phyloP scores from a whole-genome alignment of 2,329 filamentous ascomycete species.

The Graphiopsis chlorocephala region DNA sequence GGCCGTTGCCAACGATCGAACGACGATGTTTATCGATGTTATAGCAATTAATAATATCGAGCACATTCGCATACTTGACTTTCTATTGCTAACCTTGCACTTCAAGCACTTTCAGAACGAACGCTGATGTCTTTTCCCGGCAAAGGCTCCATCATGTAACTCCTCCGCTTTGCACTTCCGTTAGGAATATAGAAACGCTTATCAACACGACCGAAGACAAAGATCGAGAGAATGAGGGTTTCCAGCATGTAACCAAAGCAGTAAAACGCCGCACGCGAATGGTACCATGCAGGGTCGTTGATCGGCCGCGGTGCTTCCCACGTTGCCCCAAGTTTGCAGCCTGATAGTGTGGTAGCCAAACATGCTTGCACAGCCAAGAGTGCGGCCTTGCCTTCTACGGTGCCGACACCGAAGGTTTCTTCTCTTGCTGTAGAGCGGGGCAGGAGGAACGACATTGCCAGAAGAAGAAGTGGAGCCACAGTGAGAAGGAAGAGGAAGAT shows the following conservation, averaged over 20 bases:
- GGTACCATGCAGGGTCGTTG: slow-evolving; percentile 31
- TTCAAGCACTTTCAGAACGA: neutral
- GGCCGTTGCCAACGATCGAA: too few species aligned
- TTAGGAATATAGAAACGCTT: slow-evolving; percentile 30
- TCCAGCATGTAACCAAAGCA: slow-evolving; percentile 31
- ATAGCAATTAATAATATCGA: too few species aligned
- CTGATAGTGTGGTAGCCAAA: slow-evolving; percentile 24
- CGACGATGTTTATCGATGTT: too few species aligned
- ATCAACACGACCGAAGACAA: slow-evolving; percentile 27
- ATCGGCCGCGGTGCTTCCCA: slow-evolving; percentile 27
- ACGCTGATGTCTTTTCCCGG: neutral
- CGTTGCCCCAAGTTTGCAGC: slow-evolving; percentile 29
- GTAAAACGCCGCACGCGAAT: slow-evolving; percentile 31
- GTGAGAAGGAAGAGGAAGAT: slow-evolving; percentile 28
- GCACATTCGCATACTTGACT: neutral
- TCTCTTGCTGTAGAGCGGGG: slow-evolving; percentile 11
- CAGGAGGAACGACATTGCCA: slow-evolving; percentile 20
- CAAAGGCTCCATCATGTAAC: slow-evolving; percentile 8
- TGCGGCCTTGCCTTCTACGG: slow-evolving; percentile 21
- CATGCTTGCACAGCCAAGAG: slow-evolving; percentile 22
- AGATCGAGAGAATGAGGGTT: slow-evolving; percentile 31
- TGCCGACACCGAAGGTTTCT: slow-evolving; percentile 8
- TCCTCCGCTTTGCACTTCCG: slow-evolving; percentile 26
- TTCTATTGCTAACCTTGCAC: neutral
- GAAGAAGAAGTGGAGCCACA: slow-evolving; percentile 24